Conservation (phyloP, 2,329 filamentous ascomycete genomes). For the Gaeumannomyces sp. region DNA sequence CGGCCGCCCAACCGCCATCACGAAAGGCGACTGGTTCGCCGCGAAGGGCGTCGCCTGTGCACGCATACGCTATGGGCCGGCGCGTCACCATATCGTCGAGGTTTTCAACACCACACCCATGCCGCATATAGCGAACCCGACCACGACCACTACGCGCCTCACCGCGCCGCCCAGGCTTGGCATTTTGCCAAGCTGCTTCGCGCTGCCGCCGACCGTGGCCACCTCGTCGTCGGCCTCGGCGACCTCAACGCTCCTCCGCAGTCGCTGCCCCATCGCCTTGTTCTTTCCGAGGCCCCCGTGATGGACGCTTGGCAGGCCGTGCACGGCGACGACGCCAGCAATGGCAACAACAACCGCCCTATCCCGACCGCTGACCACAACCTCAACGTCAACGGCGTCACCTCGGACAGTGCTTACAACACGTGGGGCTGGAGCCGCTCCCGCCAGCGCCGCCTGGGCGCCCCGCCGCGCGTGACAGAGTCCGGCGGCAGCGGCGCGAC, state of each 20-base stretch:
- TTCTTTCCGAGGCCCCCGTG: slow-evolving; percentile 73
- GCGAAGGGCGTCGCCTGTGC: slow-evolving; percentile 90
- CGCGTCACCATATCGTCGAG: slow-evolving; percentile 63
- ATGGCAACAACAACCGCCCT: neutral
- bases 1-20: slow-evolving; percentile 88
- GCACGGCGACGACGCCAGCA: slow-evolving; percentile 57
- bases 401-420: slow-evolving; percentile 80
- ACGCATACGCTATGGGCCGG: slow-evolving; percentile 64
- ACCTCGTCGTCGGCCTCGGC: slow-evolving; percentile 78
- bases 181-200: slow-evolving; percentile 86
- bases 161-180: slow-evolving; percentile 91
- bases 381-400: slow-evolving; percentile 72
- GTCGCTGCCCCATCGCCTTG: slow-evolving; percentile 75
- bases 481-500: slow-evolving; percentile 11
- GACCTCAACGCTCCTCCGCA: slow-evolving; percentile 97
- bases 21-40: slow-evolving; percentile 91
- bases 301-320: slow-evolving; percentile 79
- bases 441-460: slow-evolving; percentile 60
- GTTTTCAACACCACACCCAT: slow-evolving; percentile 93
- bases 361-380: slow-evolving; percentile 75
- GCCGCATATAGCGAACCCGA: slow-evolving; percentile 72
- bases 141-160: slow-evolving; percentile 75
- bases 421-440: slow-evolving; percentile 85
- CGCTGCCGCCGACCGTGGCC: slow-evolving; percentile 70
- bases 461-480: slow-evolving; percentile 20